These are phyloP conservation scores for Flammula alnicola DNA, from an alignment of 1,284 basidiomycete genomes.

Conservation along the genomic window DNA sequence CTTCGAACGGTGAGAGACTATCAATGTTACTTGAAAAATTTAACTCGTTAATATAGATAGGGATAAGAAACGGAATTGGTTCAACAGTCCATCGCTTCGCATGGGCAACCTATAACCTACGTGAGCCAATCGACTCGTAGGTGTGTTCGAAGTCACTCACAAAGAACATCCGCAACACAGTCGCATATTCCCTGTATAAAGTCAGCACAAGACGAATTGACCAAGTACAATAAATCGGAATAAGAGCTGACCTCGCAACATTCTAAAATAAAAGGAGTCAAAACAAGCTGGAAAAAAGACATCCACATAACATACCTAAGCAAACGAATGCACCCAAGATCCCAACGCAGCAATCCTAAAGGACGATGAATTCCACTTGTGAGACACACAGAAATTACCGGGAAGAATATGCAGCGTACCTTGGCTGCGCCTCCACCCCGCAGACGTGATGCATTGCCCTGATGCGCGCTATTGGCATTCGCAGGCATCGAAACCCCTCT, in stretches of 20 bases:
- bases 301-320: too few relatives aligned
- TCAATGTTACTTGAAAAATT: too few relatives aligned
- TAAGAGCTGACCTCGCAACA: constrained; percentile 16
- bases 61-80: too few relatives aligned
- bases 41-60: too few relatives aligned
- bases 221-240: background rate
- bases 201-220: background rate
- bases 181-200: constrained; percentile 17
- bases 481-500: constrained; percentile 21
- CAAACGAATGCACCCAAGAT: constrained; percentile 17
- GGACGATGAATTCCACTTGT: background rate
- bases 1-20: too few relatives aligned
- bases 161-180: constrained; percentile 17
- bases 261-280: too few relatives aligned
- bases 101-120: constrained; percentile 18
- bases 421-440: constrained; percentile 17
- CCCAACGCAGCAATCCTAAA: constrained; percentile 21
- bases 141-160: too few relatives aligned
- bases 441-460: constrained; percentile 11
- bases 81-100: constrained; percentile 20
- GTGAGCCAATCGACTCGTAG: too few relatives aligned
- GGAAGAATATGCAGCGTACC: constrained; percentile 2
- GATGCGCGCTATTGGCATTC: constrained; percentile 16
- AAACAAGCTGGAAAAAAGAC: too few relatives aligned
- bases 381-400: background rate